phyloP scores from a whole-genome alignment of 2,329 filamentous ascomycete genomes.

The Monilinia laxa region DNA sequence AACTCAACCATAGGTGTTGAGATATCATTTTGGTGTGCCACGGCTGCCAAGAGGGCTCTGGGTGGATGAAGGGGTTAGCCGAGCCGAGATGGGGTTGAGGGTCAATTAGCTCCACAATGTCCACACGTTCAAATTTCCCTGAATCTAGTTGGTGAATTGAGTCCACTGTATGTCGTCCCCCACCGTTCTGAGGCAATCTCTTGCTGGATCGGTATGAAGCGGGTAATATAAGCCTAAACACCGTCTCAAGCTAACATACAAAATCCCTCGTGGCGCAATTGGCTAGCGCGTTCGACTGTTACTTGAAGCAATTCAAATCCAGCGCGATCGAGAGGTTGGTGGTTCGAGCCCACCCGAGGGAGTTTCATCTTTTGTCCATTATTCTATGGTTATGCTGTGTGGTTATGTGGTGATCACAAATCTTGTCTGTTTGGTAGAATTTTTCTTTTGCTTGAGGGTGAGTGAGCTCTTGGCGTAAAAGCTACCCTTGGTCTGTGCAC shows the following conservation, averaged over 20 bases:
- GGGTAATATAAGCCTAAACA: not conserved
- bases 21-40: not conserved
- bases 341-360: slow-evolving; percentile 11
- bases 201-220: fast-evolving
- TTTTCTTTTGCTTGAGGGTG: no score
- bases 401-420: no score
- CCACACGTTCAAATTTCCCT: not conserved
- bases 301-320: not conserved
- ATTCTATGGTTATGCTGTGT: not conserved
- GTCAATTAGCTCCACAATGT: not conserved
- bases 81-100: not conserved
- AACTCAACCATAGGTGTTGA: not conserved
- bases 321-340: slow-evolving; percentile 8
- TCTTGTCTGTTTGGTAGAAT: no score
- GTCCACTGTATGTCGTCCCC: not conserved
- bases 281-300: slow-evolving; percentile 22
- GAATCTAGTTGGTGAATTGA: not conserved
- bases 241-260: fast-evolving
- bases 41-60: not conserved
- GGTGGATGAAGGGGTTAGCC: slow-evolving; percentile 17
- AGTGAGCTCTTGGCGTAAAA: no score
- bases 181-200: not conserved
- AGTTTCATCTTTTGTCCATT: not conserved
- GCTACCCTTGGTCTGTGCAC: no score
- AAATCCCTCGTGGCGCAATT: slow-evolving; percentile 20